Conservation (phyloP, 495 filamentous ascomycete species). For the Penicillium crystallinum region DNA sequence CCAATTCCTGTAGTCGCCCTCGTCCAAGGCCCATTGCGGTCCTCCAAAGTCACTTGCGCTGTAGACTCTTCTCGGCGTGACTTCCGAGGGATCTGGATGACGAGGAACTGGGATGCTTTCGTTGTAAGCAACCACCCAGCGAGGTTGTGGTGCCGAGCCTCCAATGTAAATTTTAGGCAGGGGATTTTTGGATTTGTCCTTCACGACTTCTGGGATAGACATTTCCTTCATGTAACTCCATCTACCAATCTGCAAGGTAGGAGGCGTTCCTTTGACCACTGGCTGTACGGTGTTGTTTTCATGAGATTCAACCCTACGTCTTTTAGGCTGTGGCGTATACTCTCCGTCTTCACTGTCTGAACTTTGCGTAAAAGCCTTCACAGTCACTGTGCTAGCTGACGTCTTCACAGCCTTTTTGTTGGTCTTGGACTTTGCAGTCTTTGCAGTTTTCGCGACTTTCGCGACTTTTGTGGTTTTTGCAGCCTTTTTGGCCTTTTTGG, state of each 20-base stretch:
- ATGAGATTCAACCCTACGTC: not conserved
- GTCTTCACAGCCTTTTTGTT: not conserved
- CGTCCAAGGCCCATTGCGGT: not conserved
- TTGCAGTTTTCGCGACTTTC: not conserved
- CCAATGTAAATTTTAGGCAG: not conserved
- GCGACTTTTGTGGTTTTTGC: not conserved
- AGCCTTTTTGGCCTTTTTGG: not conserved
- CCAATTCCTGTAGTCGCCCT: not conserved
- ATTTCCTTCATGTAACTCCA: not conserved
- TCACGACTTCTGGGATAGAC: not conserved
- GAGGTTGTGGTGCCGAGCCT: conserved; percentile 1
- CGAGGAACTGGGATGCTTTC: not conserved
- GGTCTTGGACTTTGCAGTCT: not conserved
- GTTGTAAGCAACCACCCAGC: not conserved
- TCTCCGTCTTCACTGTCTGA: not conserved
- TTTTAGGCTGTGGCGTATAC: not conserved
- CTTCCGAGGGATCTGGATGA: not conserved
- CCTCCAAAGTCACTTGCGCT: not conserved
- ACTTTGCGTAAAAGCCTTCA: not conserved
- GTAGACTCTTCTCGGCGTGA: not conserved
- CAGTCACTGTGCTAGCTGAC: not conserved
- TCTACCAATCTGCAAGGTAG: not conserved
- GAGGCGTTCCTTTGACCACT: not conserved
- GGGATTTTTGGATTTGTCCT: not conserved
- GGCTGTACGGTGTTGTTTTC: not conserved